Percentiles rank a stretch among this genome's conserved stretches.
phyloP scores from a whole-genome alignment of 2,329 filamentous ascomycete species.

The Chrysoporthe austroafricana region DNA sequence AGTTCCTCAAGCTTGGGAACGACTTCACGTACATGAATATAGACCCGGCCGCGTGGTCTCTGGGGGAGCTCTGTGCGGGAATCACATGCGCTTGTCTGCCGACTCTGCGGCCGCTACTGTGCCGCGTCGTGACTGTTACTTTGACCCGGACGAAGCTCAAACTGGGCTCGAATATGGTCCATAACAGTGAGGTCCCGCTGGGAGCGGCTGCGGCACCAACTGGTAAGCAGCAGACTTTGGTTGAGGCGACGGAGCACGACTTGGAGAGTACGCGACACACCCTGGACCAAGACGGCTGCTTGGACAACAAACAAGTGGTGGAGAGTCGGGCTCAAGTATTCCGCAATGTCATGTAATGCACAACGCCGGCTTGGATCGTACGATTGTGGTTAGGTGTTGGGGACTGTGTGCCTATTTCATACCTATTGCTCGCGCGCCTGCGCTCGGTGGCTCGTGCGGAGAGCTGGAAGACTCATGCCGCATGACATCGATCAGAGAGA shows the following conservation, averaged over 20 bases:
- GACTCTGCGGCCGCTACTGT: constrained; percentile 19
- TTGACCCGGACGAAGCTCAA: background rate
- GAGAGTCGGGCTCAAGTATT: background rate
- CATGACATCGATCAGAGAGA: background rate
- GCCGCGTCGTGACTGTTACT: background rate
- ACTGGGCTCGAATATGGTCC: background rate
- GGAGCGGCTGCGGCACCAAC: background rate
- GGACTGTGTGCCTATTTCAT: background rate
- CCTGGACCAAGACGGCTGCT: background rate
- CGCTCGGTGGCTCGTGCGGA: too few relatives aligned
- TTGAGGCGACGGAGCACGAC: background rate
- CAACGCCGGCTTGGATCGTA: background rate
- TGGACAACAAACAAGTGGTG: background rate
- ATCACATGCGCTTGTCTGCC: constrained; percentile 30
- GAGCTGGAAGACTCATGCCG: background rate
- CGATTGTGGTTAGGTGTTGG: background rate
- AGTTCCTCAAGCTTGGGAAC: constrained; percentile 10
- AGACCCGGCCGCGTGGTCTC: constrained; percentile 11
- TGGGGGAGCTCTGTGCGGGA: constrained; percentile 17
- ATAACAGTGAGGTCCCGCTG: background rate
- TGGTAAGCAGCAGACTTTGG: background rate
- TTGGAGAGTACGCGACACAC: background rate
- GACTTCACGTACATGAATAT: constrained; percentile 20
- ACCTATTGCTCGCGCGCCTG: background rate
- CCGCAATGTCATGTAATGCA: constrained; percentile 11